phyloP scores from a whole-genome alignment of 176 grass and related monocot species.

The Zoysia pacifica region DNA sequence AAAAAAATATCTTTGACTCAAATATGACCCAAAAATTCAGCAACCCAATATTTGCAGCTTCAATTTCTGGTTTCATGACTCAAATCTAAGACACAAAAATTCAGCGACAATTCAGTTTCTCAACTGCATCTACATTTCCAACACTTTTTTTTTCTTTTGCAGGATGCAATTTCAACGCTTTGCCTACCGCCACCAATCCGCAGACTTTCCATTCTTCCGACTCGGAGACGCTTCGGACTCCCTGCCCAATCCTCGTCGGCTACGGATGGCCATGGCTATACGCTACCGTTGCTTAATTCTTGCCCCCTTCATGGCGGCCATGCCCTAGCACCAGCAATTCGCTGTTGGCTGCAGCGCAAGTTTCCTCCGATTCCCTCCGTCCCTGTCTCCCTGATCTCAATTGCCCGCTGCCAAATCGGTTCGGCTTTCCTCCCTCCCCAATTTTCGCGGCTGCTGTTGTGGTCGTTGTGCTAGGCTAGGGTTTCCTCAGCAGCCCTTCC shows the following conservation, averaged over 20 bases:
- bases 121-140: too few relatives aligned
- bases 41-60: too few relatives aligned
- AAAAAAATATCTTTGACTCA: too few relatives aligned
- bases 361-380: neutral
- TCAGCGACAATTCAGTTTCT: too few relatives aligned
- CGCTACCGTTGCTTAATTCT: conserved; percentile 11
- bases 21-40: too few relatives aligned
- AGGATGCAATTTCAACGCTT: too few relatives aligned
- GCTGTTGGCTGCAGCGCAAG: conserved; percentile 1
- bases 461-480: conserved; percentile 7
- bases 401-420: too few relatives aligned
- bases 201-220: neutral
- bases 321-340: neutral
- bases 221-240: neutral
- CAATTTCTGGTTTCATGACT: too few relatives aligned
- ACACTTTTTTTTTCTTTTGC: too few relatives aligned
- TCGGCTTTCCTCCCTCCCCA: neutral
- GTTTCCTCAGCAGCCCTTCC: neutral
- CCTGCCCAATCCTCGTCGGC: neutral
- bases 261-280: neutral
- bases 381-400: neutral
- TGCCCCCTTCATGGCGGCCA: neutral
- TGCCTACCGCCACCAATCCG: too few relatives aligned
- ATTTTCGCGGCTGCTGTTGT: neutral
- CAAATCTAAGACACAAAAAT: too few relatives aligned